A percentile compares a stretch with the other conserved stretches of the same genome.
phyloP scores from a whole-genome alignment of 164 flowering plant species.

The Annona cherimola region DNA sequence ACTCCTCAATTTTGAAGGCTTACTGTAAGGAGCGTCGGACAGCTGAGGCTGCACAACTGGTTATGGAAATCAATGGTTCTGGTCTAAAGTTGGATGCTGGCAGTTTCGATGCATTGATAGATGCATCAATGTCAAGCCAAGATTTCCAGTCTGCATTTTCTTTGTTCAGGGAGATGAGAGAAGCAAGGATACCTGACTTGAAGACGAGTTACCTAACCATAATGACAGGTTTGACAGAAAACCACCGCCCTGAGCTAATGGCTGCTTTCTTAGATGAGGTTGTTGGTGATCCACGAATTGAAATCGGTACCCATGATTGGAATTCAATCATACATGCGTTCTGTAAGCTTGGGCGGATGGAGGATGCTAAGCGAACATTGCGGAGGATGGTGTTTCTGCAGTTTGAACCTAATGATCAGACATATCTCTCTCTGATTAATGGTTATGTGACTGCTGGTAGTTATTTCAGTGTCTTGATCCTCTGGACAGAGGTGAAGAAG shows the following conservation, averaged over 20 bases:
- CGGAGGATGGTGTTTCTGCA: conserved; percentile 82
- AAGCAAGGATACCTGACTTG: conserved; percentile 55
- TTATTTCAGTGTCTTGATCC: conserved; percentile 68
- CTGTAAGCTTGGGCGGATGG: conserved; percentile 78
- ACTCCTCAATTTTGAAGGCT: conserved; percentile 77
- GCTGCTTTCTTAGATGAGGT: conserved; percentile 93
- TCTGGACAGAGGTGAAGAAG: conserved; percentile 85
- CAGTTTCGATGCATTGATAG: conserved; percentile 70
- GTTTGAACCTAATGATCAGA: conserved; percentile 82
- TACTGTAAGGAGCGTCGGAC: conserved; percentile 78
- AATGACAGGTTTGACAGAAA: conserved; percentile 90
- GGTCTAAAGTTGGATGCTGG: conserved; percentile 67
- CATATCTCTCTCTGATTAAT: conserved; percentile 82
- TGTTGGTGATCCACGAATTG: conserved; percentile 74
- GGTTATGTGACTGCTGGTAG: conserved; percentile 70
- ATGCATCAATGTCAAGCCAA: conserved; percentile 83
- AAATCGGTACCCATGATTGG: conserved; percentile 96
- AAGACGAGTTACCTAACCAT: conserved; percentile 86
- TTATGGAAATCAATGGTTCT: conserved; percentile 50
- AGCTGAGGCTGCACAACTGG: conserved; percentile 87
- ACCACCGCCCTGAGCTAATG: conserved; percentile 89
- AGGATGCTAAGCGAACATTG: conserved; percentile 89
- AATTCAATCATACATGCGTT: conserved; percentile 94
- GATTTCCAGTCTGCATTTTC: conserved; percentile 94
- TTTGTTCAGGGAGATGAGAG: conserved; percentile 89